Evolutionary conservation across 768 basidiomycete genomes (phyloP), one percentile per base, ranked within the genome.

Genomic region (Rubroboletus satanas): DNA sequence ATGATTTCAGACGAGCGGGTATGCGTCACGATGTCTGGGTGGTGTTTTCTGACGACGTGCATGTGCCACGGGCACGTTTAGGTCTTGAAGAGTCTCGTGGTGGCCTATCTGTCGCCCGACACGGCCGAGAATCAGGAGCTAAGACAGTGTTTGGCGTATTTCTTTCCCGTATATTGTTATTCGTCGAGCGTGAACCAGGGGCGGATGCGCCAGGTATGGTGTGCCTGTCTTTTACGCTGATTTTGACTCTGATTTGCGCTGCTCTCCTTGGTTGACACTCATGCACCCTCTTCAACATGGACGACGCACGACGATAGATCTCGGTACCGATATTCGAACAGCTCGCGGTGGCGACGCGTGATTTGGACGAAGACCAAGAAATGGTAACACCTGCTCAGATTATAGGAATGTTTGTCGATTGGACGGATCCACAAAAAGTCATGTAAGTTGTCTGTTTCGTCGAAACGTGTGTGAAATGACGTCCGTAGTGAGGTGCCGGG

Each of bases 151-250:
- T 71, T 97, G 37, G 80, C 86, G 4, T 90, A 88, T 68, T 96
- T 96, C 77, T 85, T 95, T 72, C 88, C 84, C 2, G 83, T 85
- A 0, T 97, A 88, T 65, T 90, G 90, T 69, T 91, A 85, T 70
- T 90, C 91, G n/a, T 85, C 87, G 0, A 68, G 80, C 6, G 62
- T 62, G 21, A 90, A 95, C 63, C 94, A 97, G 70, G 69, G 79
- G 17, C 71, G 80, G n/a, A 85, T 97, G 78, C 79, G 79, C 62
- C 67, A 81, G 77, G 77, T 66, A 36, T 7, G 7, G 15, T 31
- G 11, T 33, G 8, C 10, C 17, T 6, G 10, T 8, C 9, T 33
- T 62, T 33, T 33, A 11, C 14, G 2, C 21, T 14, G 9, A 18
- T 31, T n/a, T 32, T 36, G 29, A 17, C 15, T 47, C 32, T 17